A percentile compares a stretch with the other conserved stretches of the same genome.
These are phyloP conservation scores for Blastobotrys attinorum DNA, from an alignment of 805 yeast species.

Conservation along the genomic window DNA sequence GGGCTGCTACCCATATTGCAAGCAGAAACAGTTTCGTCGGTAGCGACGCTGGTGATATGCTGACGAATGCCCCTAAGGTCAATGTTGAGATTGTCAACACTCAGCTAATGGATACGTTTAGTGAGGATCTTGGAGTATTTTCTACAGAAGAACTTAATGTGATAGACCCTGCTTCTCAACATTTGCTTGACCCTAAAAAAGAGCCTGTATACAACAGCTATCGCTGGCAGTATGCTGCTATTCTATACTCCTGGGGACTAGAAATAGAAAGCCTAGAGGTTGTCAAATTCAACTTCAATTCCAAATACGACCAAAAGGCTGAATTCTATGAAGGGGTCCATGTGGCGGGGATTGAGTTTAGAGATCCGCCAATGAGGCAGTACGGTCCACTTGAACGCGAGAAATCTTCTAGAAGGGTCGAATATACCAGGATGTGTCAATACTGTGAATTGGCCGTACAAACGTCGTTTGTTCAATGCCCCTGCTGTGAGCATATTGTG, in stretches of 20 bases:
- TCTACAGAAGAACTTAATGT: neutral
- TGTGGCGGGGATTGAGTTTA: neutral
- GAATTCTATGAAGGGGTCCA: neutral
- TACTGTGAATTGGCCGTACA: slow-evolving; percentile 56
- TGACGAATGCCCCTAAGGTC: slow-evolving; percentile 22
- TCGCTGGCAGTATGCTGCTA: slow-evolving; percentile 66
- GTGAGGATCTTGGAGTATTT: slow-evolving; percentile 20
- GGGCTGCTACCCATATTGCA: slow-evolving; percentile 16
- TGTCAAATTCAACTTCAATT: slow-evolving; percentile 55
- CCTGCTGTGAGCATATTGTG: slow-evolving; percentile 66
- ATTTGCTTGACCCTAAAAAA: slow-evolving; percentile 35
- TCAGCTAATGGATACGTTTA: slow-evolving; percentile 35
- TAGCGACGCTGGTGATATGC: slow-evolving; percentile 11
- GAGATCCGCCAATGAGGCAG: slow-evolving; percentile 13
- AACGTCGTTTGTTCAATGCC: slow-evolving; percentile 59
- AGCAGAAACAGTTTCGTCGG: slow-evolving; percentile 19
- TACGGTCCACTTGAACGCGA: slow-evolving; percentile 5
- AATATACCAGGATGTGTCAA: slow-evolving; percentile 42
- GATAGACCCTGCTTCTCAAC: slow-evolving; percentile 18
- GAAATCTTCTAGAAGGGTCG: slow-evolving; percentile 1
- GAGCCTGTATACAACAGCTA: slow-evolving; percentile 33
- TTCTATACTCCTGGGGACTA: slow-evolving; percentile 76
- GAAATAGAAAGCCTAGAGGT: slow-evolving; percentile 74
- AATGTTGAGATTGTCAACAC: slow-evolving; percentile 41
- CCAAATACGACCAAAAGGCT: neutral